phyloP scores from a whole-genome alignment of 2,329 filamentous ascomycete genomes.

The Coniochaeta hoffmannii region DNA sequence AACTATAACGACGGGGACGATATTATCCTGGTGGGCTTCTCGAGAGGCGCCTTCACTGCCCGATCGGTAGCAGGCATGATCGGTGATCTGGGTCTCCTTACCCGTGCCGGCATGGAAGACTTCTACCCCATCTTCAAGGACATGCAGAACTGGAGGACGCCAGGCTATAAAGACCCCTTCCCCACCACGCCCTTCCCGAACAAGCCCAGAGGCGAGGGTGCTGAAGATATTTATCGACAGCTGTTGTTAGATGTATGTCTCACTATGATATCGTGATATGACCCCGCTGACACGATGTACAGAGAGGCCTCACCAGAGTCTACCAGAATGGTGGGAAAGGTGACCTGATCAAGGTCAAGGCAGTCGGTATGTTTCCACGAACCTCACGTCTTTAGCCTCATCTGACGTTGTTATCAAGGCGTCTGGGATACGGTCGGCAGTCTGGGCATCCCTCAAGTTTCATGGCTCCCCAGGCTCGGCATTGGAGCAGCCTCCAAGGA shows the following conservation, averaged over 20 bases:
- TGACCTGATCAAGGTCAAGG: conserved; percentile 37
- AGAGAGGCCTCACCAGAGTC: conserved; percentile 31
- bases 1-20: conserved; percentile 54
- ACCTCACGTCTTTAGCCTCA: not conserved
- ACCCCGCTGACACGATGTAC: not conserved
- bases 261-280: not conserved
- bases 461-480: conserved; percentile 38
- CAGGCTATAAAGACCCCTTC: conserved; percentile 37
- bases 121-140: conserved; percentile 51
- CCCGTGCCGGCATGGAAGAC: conserved; percentile 42
- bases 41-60: conserved; percentile 50
- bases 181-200: conserved; percentile 37
- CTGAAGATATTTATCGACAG: conserved; percentile 33
- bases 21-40: conserved; percentile 50
- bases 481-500: conserved; percentile 35
- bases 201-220: conserved; percentile 38
- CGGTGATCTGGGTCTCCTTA: conserved; percentile 41
- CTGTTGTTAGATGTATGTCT: conserved; percentile 31
- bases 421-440: conserved; percentile 46
- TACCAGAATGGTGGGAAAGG: conserved; percentile 26
- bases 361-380: conserved; percentile 27
- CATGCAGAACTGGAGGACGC: conserved; percentile 44
- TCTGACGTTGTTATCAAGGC: conserved; percentile 19
- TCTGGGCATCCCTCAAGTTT: conserved; percentile 37
- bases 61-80: conserved; percentile 50